A percentile compares a stretch with the other conserved stretches of the same genome.
Conservation (phyloP, 1,284 basidiomycete genomes). For the Hypsizygus ulmarius region DNA sequence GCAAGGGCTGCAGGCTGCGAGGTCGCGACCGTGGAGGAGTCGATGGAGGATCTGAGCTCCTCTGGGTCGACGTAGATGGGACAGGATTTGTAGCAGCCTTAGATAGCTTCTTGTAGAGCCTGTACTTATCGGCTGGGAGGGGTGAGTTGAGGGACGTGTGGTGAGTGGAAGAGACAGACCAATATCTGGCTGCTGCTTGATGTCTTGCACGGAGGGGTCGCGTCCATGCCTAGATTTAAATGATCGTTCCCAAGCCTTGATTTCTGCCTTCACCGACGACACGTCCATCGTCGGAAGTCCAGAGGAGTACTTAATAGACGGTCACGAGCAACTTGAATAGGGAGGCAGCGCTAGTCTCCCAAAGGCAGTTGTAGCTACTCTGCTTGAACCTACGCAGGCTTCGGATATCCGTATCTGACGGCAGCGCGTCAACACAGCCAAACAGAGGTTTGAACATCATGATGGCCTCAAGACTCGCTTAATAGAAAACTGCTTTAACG, state of each 20-base stretch:
- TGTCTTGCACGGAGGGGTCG: constrained; percentile 75
- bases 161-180: constrained; percentile 47
- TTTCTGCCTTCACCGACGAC: constrained; percentile 61
- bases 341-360: no score
- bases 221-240: constrained; percentile 63
- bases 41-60: constrained; percentile 26
- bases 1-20: constrained; percentile 23
- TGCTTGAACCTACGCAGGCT: no score
- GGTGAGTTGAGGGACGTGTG: constrained; percentile 18
- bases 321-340: constrained; percentile 15
- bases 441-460: constrained; percentile 28
- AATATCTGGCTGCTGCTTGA: constrained; percentile 65
- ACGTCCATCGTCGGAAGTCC: constrained; percentile 40
- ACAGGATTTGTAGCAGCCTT: constrained; percentile 36
- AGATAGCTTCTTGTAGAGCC: constrained; percentile 74
- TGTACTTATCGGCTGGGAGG: constrained; percentile 74
- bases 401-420: no score
- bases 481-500: neutral
- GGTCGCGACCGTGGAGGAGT: constrained; percentile 20
- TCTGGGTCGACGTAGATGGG: constrained; percentile 29
- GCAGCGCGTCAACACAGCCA: constrained; percentile 37
- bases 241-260: constrained; percentile 81
- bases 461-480: neutral
- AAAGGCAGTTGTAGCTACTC: no score
- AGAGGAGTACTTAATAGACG: constrained; percentile 5